Conservation (phyloP, 495 filamentous ascomycete species). For the Neurospora sp. region DNA sequence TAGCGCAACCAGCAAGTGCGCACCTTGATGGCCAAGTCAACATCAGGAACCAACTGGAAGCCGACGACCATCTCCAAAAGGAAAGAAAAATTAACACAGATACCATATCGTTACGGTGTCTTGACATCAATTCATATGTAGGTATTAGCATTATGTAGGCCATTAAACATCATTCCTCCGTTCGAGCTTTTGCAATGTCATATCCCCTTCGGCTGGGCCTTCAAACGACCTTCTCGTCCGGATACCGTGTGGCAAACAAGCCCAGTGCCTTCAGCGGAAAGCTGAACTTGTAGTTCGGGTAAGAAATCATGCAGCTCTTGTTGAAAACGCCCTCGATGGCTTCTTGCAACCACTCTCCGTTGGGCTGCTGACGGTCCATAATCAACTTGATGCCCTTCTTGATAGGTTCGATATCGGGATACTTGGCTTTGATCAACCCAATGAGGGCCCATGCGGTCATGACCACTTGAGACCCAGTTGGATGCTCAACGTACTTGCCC, state of each 20-base stretch:
- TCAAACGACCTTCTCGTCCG: constrained; percentile 45
- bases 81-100: background rate
- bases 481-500: constrained; percentile 39
- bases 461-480: constrained; percentile 65
- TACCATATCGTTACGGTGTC: background rate
- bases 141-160: constrained; percentile 4
- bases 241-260: constrained; percentile 70
- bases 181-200: background rate
- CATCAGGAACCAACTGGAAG: background rate
- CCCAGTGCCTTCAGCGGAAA: constrained; percentile 92
- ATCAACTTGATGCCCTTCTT: constrained; percentile 68
- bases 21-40: background rate
- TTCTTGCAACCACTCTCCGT: constrained; percentile 94
- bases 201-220: background rate
- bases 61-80: background rate
- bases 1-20: background rate
- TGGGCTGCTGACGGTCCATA: constrained; percentile 71
- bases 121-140: background rate
- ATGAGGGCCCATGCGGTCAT: constrained; percentile 90
- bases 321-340: constrained; percentile 97
- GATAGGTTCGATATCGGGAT: constrained; percentile 64
- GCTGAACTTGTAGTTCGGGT: constrained; percentile 97
- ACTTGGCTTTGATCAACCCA: constrained; percentile 73
- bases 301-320: constrained; percentile 98
- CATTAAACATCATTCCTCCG: background rate